Base-by-base conservation (phyloP, 805 yeast species). In the Ogataea philodendri region DNA sequence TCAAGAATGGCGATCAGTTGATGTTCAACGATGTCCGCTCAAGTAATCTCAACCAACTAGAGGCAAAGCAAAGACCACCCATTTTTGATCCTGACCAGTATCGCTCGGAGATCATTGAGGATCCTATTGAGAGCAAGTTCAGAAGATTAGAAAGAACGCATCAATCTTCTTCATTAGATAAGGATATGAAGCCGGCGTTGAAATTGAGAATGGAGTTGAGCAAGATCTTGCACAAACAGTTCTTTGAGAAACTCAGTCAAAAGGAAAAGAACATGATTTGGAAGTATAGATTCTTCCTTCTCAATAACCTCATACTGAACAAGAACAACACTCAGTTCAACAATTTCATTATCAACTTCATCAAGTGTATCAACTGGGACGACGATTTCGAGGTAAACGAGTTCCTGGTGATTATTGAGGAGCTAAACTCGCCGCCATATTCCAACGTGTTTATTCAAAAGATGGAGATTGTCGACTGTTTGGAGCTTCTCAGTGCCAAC, bases 51-150 rank as follows among this genome's bases (percentile, higher is more conserved):
- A 26, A 22, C 5, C 45, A 39, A 10, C 30, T 44, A 5, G 26
- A 34, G 16, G 22, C 31, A 14, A 13, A n/a, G 27, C 26, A 22
- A 30, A 44, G 27, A 19, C 39, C 44, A 22, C 59, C 50, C 48
- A 70, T 81, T 11, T 77, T 75, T 52, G 93, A 84, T 48, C 88
- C 88, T 1, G 90, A 84, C 45, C 79, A 74, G 49, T 56, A 60
- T 25, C 38, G 66, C 13, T 52, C 54, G 9, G 64, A 61, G 24
- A 48, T 51, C 11, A 63, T 67, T 14, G 76, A 72, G 41, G 95
- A 90, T 51, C 96, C 96, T 1, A 81, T 93, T 15, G 97, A 93
- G 54, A 72, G 78, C 45, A 93, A 90, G 56, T 87, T 83, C 54
- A 77, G 95, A 46, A 78, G 82, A 39, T 62, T 90, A 34, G 93